Base-by-base conservation (phyloP, 2,329 filamentous ascomycete species). In the Paramyrothecium sp. region DNA sequence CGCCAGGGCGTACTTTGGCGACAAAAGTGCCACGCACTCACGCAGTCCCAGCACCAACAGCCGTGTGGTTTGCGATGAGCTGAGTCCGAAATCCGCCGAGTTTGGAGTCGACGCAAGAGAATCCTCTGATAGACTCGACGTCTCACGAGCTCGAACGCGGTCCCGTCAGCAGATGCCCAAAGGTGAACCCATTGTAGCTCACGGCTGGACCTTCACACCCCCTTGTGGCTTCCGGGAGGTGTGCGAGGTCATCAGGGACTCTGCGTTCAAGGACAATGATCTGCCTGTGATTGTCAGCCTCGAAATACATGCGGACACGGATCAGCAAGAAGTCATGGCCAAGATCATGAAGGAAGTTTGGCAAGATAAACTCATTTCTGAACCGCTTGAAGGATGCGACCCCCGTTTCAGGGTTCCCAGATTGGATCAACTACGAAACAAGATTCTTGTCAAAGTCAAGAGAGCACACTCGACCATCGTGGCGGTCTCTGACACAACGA, bases 311-410 rank as follows among this genome's bases (percentile, higher is more conserved):
- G 89, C 92, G 16, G 85, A 89, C 59, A 77, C 82, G 2, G 86
- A 90, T 54, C 94, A 98, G 72, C 95, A 99, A 72, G 87, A 92
- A 61, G 83, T 90, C 53, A 97, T 98, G 91, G 93, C 97, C 12
- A 84, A 90, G 56, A 96, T 98, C 61, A 97, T 99, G 89, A 87
- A 87, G 62, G 87, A 97, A 63, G 89, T 91, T 61, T 99, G 93
- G 92, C 84, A 82, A 46, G 87, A 84, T 0, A 76, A 89, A 65
- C 79, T 98, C 7, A 79, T 97, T 12, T 87, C 91, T 21, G 66
- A 75, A 54, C 76, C 76, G 41, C 81, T 75, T 20, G 78, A 82
- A 20, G 74, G 78, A 64, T 76, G 78, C 63, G 70, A 85, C 69
- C 78, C 86, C 0, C 75, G 72, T 16, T 78, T 82, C 56, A 76